Evolutionary conservation across 306 rosid species (phyloP), one percentile per base, ranked within the genome.

Genomic region (Cicer arietinum): DNA sequence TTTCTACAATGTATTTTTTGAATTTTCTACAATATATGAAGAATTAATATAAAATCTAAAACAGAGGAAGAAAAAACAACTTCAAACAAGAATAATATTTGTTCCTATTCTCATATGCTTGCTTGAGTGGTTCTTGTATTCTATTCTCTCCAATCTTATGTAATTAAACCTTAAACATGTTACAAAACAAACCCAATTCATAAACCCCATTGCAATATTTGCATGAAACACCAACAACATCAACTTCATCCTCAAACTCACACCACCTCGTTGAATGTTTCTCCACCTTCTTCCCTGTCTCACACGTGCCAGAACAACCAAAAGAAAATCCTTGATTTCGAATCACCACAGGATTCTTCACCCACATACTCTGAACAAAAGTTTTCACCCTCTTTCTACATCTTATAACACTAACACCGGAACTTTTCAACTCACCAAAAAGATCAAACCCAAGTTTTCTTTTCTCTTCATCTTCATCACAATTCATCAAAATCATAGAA

Each of bases 321-420:
- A 75, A 41, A 47, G 72, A 45, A 0, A 10, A 10, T 1, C 44
- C 4, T 6, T 12, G 7, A 37, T 45, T 7, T 1, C 10, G 22
- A 22, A 59, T 45, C 20, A 62, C 58, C 17, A 35, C 51, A 5
- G 58, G 68, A 8, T 78, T 79, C 4, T 54, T 58, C 3, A 83
- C 7, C 89, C 89, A 85, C 86, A 81, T 47, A 37, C 45, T 65
- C 40, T 65, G 2, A 5, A 85, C 6, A 69, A 80, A 80, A 9
- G 11, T 14, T 10, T 42, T 60, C 0, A 85, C 79, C 44, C 78
- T 83, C 56, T 56, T 54, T 14, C 89, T 77, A 53, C 85, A 83
- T 20, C 62, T 71, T 7, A 1, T n/a, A 1, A 47, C 1, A 22
- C 40, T 5, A 20, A 9, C 75, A 60, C 7, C 77, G 3, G 78